Percentiles rank a stretch among this genome's conserved stretches.
Conservation (phyloP, 1,139 yeast species). For the Lodderomyces jiufengensis region DNA sequence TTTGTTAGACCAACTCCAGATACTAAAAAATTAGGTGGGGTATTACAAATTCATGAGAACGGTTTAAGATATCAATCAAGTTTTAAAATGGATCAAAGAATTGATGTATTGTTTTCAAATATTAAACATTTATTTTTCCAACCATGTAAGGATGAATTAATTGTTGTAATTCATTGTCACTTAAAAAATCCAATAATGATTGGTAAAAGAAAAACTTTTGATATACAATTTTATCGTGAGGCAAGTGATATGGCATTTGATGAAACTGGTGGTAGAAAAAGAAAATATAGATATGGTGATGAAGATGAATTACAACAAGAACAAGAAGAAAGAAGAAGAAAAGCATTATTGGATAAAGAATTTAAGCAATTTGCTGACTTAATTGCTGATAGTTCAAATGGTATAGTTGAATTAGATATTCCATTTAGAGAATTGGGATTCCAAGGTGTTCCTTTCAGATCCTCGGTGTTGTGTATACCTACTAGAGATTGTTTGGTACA, state of each 20-base stretch:
- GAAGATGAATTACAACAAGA: conserved; percentile 98
- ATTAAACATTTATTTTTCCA: conserved; percentile 93
- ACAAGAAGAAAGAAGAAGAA: conserved; percentile 94
- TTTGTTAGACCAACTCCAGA: conserved; percentile 96
- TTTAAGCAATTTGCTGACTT: conserved; percentile 86
- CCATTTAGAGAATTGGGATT: conserved; percentile 97
- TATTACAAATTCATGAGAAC: conserved; percentile 88
- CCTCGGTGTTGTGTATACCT: conserved; percentile 94
- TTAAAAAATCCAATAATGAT: conserved; percentile 90
- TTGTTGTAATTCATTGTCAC: conserved; percentile 90
- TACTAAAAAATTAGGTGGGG: conserved; percentile 90
- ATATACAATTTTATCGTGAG: conserved; percentile 93
- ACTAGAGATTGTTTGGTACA: conserved; percentile 95
- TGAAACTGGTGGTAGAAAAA: conserved; percentile 93
- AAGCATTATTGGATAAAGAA: conserved; percentile 87
- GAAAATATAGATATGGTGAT: conserved; percentile 91
- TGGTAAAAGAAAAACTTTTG: conserved; percentile 94
- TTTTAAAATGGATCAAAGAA: conserved; percentile 75
- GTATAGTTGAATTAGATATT: conserved; percentile 79
- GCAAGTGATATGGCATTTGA: conserved; percentile 96
- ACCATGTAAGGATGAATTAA: conserved; percentile 91
- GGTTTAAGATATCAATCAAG: conserved; percentile 92
- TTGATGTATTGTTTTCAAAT: conserved; percentile 85
- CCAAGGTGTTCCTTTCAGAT: conserved; percentile 95
- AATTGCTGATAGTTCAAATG: conserved; percentile 83